Evolutionary conservation across 306 rosid species (phyloP).

Genomic region (Urtica urens): DNA sequence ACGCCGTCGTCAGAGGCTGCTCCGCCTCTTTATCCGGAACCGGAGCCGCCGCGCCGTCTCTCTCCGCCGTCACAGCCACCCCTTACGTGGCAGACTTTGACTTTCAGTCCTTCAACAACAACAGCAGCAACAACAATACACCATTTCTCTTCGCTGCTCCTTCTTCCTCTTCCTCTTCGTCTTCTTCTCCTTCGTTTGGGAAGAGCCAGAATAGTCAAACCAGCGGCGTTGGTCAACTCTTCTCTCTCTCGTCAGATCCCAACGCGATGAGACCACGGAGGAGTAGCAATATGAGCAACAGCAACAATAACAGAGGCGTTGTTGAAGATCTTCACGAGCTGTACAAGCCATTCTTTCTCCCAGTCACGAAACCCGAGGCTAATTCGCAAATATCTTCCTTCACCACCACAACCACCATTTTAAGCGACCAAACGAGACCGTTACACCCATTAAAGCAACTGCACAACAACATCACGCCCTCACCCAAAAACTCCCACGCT

Average conservation of each 20-base stretch:
- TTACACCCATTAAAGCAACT: constrained; percentile 21
- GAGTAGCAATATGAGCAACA: constrained; percentile 31
- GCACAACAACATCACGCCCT: constrained; percentile 30
- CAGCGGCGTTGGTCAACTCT: constrained; percentile 7
- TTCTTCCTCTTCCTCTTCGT: neutral
- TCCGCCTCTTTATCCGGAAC: constrained; percentile 8
- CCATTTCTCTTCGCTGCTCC: constrained; percentile 6
- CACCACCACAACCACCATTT: neutral
- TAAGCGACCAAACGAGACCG: constrained; percentile 7
- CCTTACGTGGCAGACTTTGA: constrained; percentile 9
- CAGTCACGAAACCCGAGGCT: constrained; percentile 40
- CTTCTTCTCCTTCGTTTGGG: constrained; percentile 21
- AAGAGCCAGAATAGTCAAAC: constrained; percentile 15
- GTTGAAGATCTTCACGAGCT: constrained; percentile 74
- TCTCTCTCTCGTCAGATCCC: constrained; percentile 33
- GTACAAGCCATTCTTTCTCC: constrained; percentile 77
- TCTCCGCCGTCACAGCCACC: constrained; percentile 1
- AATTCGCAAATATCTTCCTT: neutral
- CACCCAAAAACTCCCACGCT: constrained; percentile 24
- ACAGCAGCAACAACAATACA: constrained; percentile 1
- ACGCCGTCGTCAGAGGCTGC: constrained; percentile 84
- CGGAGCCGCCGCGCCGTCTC: neutral
- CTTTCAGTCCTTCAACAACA: constrained; percentile 8
- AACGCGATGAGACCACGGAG: neutral
- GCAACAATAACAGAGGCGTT: neutral